phyloP scores from a whole-genome alignment of 805 yeast genomes.

The Nadsonia fulvescens region DNA sequence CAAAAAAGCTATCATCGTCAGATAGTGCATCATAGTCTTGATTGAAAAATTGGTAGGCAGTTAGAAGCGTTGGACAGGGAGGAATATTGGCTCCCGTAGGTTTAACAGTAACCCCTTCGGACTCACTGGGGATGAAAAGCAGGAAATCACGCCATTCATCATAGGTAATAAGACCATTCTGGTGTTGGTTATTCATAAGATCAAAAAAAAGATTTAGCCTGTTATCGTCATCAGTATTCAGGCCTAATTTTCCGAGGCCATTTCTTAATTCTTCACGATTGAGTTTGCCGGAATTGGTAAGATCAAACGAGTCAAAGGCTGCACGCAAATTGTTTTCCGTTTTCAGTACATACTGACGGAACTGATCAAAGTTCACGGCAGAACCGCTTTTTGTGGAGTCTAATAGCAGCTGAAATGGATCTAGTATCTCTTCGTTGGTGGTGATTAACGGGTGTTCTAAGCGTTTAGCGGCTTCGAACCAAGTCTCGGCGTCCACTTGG shows the following conservation, averaged over 20 bases:
- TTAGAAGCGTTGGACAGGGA: conserved; percentile 30
- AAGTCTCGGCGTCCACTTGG: too few relatives aligned
- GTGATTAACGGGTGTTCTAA: too few relatives aligned
- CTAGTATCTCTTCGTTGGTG: too few relatives aligned
- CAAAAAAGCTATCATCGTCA: conserved; percentile 83
- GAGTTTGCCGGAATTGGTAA: conserved; percentile 55
- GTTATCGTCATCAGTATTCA: conserved; percentile 32
- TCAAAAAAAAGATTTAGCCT: conserved; percentile 39
- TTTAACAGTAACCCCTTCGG: too few relatives aligned
- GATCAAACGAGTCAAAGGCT: conserved; percentile 54
- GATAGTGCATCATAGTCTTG: conserved; percentile 71
- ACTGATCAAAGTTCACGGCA: conserved; percentile 41
- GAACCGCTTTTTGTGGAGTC: too few relatives aligned
- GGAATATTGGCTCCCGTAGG: conserved; percentile 29
- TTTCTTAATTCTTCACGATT: conserved; percentile 44
- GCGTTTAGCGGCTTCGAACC: too few relatives aligned
- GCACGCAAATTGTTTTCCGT: conserved; percentile 56
- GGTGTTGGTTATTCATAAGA: conserved; percentile 30
- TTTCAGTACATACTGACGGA: conserved; percentile 39
- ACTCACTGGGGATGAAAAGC: conserved; percentile 59
- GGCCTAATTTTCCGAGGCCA: conserved; percentile 41
- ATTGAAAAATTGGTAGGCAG: conserved; percentile 66
- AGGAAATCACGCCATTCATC: conserved; percentile 77
- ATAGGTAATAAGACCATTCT: conserved; percentile 54
- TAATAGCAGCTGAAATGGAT: too few relatives aligned